A percentile compares a stretch with the other conserved stretches of the same genome.
Conservation (phyloP, 2,329 filamentous ascomycete species). For the Stachybotrys chlorohalonatus region DNA sequence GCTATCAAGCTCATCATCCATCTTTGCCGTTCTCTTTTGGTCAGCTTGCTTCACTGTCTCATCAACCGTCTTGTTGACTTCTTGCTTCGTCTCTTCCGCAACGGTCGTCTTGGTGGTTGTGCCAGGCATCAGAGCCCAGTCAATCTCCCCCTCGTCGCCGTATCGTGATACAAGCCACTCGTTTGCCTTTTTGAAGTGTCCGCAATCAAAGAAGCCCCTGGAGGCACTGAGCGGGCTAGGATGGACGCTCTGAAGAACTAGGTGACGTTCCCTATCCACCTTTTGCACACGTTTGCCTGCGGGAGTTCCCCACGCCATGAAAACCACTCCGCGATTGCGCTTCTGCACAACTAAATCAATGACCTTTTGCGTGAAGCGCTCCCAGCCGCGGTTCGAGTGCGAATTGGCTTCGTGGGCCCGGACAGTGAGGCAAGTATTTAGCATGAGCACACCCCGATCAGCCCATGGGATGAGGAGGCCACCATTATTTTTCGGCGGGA, state of each 20-base stretch:
- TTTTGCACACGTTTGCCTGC: conserved; percentile 71
- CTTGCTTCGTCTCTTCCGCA: conserved; percentile 8
- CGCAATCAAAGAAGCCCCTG: conserved; percentile 74
- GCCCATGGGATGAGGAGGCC: conserved; percentile 91
- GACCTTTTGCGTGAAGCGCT: conserved; percentile 81
- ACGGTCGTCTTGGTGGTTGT: conserved; percentile 21
- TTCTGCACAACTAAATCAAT: conserved; percentile 79
- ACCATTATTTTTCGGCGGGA: conserved; percentile 63
- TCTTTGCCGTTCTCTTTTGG: conserved; percentile 4
- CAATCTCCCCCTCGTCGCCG: conserved; percentile 69
- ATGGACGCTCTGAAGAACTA: conserved; percentile 80
- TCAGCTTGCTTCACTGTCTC: conserved; percentile 8
- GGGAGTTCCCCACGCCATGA: conserved; percentile 85
- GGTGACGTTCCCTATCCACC: conserved; percentile 64
- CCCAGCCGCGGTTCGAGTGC: conserved; percentile 84
- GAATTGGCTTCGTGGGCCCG: conserved; percentile 80
- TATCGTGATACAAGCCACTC: conserved; percentile 76
- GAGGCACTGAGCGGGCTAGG: conserved; percentile 85
- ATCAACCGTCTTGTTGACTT: conserved; percentile 10
- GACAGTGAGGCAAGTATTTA: conserved; percentile 94
- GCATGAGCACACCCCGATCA: conserved; percentile 79
- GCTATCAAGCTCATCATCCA: conserved; percentile 1
- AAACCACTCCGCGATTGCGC: conserved; percentile 76
- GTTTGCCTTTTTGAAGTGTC: conserved; percentile 74
- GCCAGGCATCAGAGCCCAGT: conserved; percentile 60